These are phyloP conservation scores for Pleurozium schreberi DNA, from an alignment of 225 moss, liverwort and hornwort genomes.

Conservation along the genomic window DNA sequence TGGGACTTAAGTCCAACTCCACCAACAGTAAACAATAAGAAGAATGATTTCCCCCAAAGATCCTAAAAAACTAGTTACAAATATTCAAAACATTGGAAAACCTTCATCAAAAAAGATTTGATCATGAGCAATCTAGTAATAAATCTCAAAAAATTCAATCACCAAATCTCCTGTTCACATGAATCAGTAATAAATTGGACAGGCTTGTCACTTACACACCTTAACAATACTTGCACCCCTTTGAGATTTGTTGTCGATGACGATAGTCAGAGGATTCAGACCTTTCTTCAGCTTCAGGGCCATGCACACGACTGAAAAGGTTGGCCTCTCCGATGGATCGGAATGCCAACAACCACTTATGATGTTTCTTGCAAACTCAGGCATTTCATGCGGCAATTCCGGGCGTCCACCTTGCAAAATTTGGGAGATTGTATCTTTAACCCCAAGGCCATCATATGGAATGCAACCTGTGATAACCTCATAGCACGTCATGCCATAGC, in stretches of 20 bases:
- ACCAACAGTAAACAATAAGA: too few species aligned
- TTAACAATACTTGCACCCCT: slow-evolving; percentile 5
- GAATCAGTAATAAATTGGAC: not conserved
- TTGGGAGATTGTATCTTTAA: not conserved
- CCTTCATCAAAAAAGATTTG: accelerated
- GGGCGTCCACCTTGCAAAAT: not conserved
- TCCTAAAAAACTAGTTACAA: too few species aligned
- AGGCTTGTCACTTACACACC: not conserved
- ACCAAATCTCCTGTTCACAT: too few species aligned
- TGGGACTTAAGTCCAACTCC: too few species aligned
- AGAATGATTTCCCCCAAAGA: accelerated
- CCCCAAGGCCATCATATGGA: not conserved
- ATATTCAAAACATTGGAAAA: accelerated
- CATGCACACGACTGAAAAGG: not conserved
- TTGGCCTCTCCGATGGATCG: accelerated
- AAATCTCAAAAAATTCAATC: accelerated
- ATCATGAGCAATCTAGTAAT: too few species aligned
- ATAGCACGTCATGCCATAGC: not conserved
- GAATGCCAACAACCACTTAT: not conserved
- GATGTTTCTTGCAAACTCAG: not conserved
- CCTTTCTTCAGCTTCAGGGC: too few species aligned
- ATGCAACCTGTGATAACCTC: not conserved
- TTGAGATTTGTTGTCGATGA: not conserved
- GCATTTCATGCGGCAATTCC: not conserved
- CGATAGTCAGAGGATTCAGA: not conserved